phyloP scores from a whole-genome alignment of 371 early-diverging fungal species.

The Chytridium lagenaria region DNA sequence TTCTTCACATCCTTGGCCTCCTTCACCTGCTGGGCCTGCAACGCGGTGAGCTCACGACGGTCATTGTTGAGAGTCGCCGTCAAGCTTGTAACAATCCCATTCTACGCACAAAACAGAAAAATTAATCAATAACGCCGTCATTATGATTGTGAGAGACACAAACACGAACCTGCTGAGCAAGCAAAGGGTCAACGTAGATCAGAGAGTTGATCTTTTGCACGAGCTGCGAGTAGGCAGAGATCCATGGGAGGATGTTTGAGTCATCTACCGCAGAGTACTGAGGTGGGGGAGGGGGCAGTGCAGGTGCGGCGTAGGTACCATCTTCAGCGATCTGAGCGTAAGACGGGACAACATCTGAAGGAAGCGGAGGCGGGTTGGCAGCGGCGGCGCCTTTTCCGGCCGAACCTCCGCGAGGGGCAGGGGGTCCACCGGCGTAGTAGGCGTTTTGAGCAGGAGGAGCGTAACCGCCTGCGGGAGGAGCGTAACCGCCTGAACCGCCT shows the following conservation, averaged over 20 bases:
- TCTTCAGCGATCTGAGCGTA: not conserved
- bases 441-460: no score
- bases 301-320: constrained; percentile 3
- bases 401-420: no score
- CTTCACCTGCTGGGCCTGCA: constrained; percentile 1
- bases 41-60: not conserved
- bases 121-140: no score
- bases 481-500: not conserved
- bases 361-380: no score
- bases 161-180: constrained; percentile 5
- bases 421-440: no score
- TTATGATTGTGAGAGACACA: not conserved
- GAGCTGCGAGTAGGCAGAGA: not conserved
- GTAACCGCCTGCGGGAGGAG: constrained; percentile 7
- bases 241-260: not conserved
- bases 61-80: not conserved
- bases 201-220: constrained; percentile 7
- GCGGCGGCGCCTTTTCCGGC: no score
- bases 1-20: constrained; percentile 1
- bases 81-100: not conserved
- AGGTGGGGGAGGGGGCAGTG: not conserved
- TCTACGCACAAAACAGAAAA: not conserved
- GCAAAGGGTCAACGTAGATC: not conserved
- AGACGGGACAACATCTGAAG: not conserved
- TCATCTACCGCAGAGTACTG: not conserved